phyloP scores from a whole-genome alignment of 2,329 filamentous ascomycete genomes.

The Pseudogymnoascus sp. region DNA sequence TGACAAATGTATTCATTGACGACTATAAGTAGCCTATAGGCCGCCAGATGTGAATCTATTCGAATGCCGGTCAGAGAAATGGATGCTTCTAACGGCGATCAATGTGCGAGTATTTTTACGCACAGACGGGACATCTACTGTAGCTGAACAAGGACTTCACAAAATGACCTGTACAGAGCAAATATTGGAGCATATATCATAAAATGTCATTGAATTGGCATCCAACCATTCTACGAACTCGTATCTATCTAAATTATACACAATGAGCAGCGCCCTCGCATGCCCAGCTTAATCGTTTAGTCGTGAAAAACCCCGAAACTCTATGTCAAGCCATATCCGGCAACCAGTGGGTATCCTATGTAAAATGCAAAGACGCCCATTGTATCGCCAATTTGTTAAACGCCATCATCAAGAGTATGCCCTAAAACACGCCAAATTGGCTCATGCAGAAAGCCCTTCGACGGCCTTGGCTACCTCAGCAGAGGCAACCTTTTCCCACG shows the following conservation, averaged over 20 bases:
- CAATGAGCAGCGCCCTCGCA: background rate
- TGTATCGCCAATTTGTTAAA: slow-evolving; percentile 6
- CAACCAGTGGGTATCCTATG: background rate
- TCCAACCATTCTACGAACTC: slow-evolving; percentile 7
- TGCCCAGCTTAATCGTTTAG: slow-evolving; percentile 1
- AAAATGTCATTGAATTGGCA: slow-evolving; percentile 8
- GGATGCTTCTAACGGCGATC: too few relatives aligned
- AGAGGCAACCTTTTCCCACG: slow-evolving; percentile 69
- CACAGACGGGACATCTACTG: background rate
- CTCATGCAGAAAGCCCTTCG: slow-evolving; percentile 45
- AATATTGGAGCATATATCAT: background rate
- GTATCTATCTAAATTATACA: slow-evolving; percentile 8
- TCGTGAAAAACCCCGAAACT: slow-evolving; percentile 1
- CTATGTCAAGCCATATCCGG: background rate
- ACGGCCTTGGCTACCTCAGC: slow-evolving; percentile 75
- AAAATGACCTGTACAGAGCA: background rate
- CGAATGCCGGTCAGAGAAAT: background rate
- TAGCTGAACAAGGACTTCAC: background rate
- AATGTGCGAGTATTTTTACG: background rate
- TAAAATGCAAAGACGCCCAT: slow-evolving; percentile 1
- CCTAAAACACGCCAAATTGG: slow-evolving; percentile 2
- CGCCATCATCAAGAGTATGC: slow-evolving; percentile 6
- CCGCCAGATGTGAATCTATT: background rate
- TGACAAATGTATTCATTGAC: background rate
- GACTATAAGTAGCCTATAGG: background rate